Conservation (phyloP, 139 green algal species). For the Coelastrella sp. region DNA sequence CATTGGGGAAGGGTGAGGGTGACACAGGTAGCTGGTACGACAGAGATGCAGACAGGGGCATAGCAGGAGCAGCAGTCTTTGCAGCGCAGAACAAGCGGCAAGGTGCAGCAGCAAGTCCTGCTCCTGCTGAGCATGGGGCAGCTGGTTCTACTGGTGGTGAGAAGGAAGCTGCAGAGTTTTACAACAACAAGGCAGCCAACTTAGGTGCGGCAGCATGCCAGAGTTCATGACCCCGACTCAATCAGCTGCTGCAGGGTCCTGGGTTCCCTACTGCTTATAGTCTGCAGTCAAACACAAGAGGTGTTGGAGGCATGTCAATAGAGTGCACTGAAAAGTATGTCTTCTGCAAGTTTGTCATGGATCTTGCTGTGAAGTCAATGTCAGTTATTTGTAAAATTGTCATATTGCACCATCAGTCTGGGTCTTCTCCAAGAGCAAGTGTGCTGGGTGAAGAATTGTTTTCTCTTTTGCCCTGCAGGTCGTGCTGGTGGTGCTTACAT, state of each 20-base stretch:
- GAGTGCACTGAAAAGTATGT: too few relatives aligned
- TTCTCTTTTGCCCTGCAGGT: slow-evolving; percentile 50
- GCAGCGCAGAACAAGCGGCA: slow-evolving; percentile 25
- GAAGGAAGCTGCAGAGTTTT: slow-evolving; percentile 19
- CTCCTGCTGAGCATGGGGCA: not conserved
- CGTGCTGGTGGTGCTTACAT: slow-evolving; percentile 95
- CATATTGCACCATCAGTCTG: not conserved
- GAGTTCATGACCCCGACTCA: not conserved
- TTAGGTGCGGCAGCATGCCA: not conserved
- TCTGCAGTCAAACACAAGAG: too few relatives aligned
- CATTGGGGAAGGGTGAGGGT: not conserved
- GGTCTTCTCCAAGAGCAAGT: not conserved
- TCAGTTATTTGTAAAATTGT: too few relatives aligned
- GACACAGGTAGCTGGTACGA: not conserved
- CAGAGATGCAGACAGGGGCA: not conserved
- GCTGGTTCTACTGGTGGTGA: not conserved
- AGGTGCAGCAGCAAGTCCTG: not conserved
- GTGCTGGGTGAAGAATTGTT: not conserved
- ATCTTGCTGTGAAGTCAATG: too few relatives aligned
- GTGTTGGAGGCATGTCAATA: too few relatives aligned
- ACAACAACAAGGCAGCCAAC: slow-evolving; percentile 29
- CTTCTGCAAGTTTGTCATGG: too few relatives aligned
- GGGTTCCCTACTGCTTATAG: not conserved
- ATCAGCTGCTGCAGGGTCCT: not conserved
- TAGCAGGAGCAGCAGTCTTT: not conserved